Evolutionary conservation across 2,329 filamentous ascomycete genomes (phyloP), one percentile per base, ranked within the genome.

Genomic region (Helminthosporium solani): DNA sequence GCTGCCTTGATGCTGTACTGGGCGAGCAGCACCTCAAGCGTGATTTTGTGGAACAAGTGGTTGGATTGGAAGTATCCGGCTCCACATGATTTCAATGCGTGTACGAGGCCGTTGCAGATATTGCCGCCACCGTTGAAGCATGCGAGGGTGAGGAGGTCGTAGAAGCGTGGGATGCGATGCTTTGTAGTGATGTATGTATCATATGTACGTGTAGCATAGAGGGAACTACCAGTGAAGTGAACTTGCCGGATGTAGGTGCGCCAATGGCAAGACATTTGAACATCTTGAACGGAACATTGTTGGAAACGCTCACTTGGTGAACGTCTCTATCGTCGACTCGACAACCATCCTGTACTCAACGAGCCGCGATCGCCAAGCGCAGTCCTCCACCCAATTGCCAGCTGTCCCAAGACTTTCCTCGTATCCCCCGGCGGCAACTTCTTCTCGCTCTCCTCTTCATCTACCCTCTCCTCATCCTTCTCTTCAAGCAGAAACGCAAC

Each of bases 311-410:
- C 7, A 37, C 7, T 27, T 7, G 12, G 25, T 27, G 25, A 12
- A 27, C 14, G 14, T 34, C 31, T n/a, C 69, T 63, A 69, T 36
- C 62, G 58, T 44, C 67, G 57, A 49, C 66, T 65, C 19, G 66
- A 70, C 33, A 95, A 73, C 77, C 87, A 92, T 8, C 91, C 91
- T 6, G 94, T 99, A 35, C 86, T 90, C 64, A 99, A 75, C 58
- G 84, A 91, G 0, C 94, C 94, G 59, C 83, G 81, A 71, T 92
- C 94, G 0, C 94, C 94, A 86, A 96, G 91, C 51, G 88, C 82
- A 30, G 87, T 87, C 53, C 88, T 80, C 94, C 94, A 99, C 44
- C 89, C 86, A 48, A 97, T 87, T 34, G 85, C 86, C 56, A 97
- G 71, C 52, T 94, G 84, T 4, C 91, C 92, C 64, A 97, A 83